Evolutionary conservation across 164 flowering plant genomes (phyloP), one percentile per base, ranked within the genome.

Genomic region (Umbilicus rupestris): DNA sequence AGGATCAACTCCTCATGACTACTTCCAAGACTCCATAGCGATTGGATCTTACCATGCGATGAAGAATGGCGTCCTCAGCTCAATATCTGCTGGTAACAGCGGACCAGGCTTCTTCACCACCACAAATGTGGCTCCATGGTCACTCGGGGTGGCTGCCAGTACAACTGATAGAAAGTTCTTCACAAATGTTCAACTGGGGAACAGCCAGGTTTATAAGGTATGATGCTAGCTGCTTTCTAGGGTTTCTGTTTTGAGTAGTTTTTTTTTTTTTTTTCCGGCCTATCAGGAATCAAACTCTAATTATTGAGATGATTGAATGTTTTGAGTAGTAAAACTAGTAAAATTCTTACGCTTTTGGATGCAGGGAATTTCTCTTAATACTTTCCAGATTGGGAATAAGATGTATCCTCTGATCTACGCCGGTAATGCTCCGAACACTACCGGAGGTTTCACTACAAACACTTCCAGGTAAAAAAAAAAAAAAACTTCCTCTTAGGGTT

Each of bases 321-420:
- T n/a, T n/a, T n/a, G n/a, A n/a, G n/a, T n/a, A n/a, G n/a, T n/a
- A n/a, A n/a, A n/a, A n/a, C n/a, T n/a, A n/a, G n/a, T n/a, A n/a
- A n/a, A n/a, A n/a, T n/a, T n/a, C n/a, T n/a, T 8, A 60, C n/a
- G 7, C 22, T 63, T 30, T 33, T 52, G 20, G 10, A 12, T 41
- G 52, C 59, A 69, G 72, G 72, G 72, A 14, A 12, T 50, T 12
- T 28, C 72, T 6, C 7, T 63, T 11, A 69, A 69, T 49, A 49
- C 72, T 24, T 69, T 69, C 39, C 49, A 39, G 15, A 5, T 50
- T 7, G 15, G 26, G 5, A 46, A 55, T 19, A 20, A 5, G 3
- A 14, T 8, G 17, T 39, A 22, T 16, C 62, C 67, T 24, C 5
- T 69, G 15, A 52, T 69, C n/a, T 69, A 69, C 16, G 72, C 49